phyloP scores from a whole-genome alignment of 345 rosid species.

The Gossypioides kirkii region DNA sequence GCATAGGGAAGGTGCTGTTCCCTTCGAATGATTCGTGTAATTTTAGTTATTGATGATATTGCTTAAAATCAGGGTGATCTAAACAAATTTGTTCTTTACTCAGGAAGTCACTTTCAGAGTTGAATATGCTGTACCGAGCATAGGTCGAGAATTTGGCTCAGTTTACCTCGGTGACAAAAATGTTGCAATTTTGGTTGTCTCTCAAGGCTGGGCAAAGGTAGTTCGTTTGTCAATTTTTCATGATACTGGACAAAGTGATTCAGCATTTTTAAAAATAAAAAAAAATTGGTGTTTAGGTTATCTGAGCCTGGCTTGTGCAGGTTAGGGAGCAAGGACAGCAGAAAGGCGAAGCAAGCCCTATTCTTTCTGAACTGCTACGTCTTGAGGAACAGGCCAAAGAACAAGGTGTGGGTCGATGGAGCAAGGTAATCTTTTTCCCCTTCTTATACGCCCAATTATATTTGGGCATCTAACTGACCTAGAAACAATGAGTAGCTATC shows the following conservation, averaged over 20 bases:
- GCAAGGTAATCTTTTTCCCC: constrained; percentile 27
- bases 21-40: constrained; percentile 2
- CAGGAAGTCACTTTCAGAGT: constrained; percentile 91
- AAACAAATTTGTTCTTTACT: background rate
- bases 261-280: background rate
- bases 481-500: background rate
- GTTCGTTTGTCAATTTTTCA: constrained; percentile 12
- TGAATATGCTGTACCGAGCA: constrained; percentile 67
- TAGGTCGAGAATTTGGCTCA: constrained; percentile 87
- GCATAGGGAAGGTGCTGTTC: constrained; percentile 80
- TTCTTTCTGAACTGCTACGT: constrained; percentile 51
- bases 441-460: background rate
- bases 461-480: background rate
- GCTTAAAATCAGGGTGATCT: background rate
- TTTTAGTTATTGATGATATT: constrained; percentile 2
- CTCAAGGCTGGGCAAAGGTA: constrained; percentile 95
- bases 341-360: constrained; percentile 90
- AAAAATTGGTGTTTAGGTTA: background rate
- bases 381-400: constrained; percentile 78
- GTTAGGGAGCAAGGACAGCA: constrained; percentile 78
- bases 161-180: constrained; percentile 81
- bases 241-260: background rate
- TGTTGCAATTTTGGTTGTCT: constrained; percentile 66
- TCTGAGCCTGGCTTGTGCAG: constrained; percentile 33
- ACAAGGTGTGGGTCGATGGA: constrained; percentile 83